Evolutionary conservation across 2,329 filamentous ascomycete species (phyloP), one percentile per base, ranked within the genome.

Genomic region (Arthrobotrys sinensis): DNA sequence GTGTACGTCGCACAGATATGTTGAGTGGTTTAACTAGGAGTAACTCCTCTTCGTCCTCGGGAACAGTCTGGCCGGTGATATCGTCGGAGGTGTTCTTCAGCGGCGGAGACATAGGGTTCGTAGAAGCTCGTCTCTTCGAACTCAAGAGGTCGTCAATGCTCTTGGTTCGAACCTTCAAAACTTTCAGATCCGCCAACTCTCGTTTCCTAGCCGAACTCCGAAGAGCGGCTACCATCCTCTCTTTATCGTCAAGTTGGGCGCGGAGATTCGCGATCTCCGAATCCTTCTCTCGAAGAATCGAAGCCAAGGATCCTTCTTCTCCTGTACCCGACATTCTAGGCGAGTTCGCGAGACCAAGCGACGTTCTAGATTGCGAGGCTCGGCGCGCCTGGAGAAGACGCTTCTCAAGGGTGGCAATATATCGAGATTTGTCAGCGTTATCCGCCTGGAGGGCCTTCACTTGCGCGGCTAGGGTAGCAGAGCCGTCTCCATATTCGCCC

Each of bases 371-470:
- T 68, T 97, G 94, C 84, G 94, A 97, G 0, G 94, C 93, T 57
- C 95, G 89, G 46, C 96, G 89, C 43, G 96, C 96, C 83, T 99
- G 96, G 38, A 98, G 87, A 0, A 99, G 87, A 28, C 96, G 90
- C 85, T 96, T 96, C 85, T 99, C 96, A 11, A 99, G 86, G 0
- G 96, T 98, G 32, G 92, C 89, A 81, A 98, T 98, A 84, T 99
- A 99, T 36, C 96, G 92, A 82, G 96, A 98, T 86, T 97, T 97
- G 85, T 99, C 96, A n/a, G 89, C 90, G 55, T 99, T 88, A 84
- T 99, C 96, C n/a, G 94, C 90, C 84, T 97, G 96, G 57, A 99
- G 86, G n/a, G 96, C 92, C 62, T 91, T 90, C 81, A 97, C 94
- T 83, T 97, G 96, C n/a, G 93, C 89, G 50, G 91, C 86, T 60